Conservation (phyloP, 129 eudicot species). For the Lonicera japonica region DNA sequence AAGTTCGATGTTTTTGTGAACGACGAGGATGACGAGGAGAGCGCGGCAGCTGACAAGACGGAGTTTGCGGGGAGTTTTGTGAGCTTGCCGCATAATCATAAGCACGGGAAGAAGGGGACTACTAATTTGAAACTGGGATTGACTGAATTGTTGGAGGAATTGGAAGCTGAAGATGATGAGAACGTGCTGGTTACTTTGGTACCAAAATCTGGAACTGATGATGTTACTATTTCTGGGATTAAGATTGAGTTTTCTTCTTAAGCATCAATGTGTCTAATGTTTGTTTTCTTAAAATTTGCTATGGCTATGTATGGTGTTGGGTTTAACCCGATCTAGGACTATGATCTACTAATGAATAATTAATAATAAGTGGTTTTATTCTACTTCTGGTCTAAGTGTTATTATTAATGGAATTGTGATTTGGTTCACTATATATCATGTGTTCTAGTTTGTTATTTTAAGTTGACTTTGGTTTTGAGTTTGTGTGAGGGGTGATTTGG, state of each 20-base stretch:
- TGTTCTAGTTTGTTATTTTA: no score
- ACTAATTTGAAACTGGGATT: constrained; percentile 14
- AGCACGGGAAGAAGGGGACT: neutral
- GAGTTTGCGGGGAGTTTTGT: constrained; percentile 29
- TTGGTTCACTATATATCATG: no score
- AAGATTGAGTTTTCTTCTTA: constrained; percentile 8
- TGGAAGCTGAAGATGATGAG: constrained; percentile 25
- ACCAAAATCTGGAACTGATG: constrained; percentile 3
- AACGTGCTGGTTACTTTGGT: constrained; percentile 18
- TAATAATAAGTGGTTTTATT: no score
- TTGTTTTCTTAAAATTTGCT: no score
- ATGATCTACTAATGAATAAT: no score
- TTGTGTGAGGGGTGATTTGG: no score
- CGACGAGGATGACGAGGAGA: constrained; percentile 14
- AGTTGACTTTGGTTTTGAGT: no score
- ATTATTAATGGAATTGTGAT: no score
- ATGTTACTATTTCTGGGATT: constrained; percentile 11
- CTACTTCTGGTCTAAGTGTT: no score
- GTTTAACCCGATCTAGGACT: neutral
- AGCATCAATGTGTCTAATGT: neutral
- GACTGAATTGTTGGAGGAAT: constrained; percentile 18
- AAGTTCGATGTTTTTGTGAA: constrained; percentile 23
- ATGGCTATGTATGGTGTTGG: no score
- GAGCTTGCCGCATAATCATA: constrained; percentile 1
- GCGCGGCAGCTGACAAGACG: constrained; percentile 1